These are phyloP conservation scores for Psilocybe cyanescens DNA, from an alignment of 768 basidiomycete genomes.

Conservation along the genomic window DNA sequence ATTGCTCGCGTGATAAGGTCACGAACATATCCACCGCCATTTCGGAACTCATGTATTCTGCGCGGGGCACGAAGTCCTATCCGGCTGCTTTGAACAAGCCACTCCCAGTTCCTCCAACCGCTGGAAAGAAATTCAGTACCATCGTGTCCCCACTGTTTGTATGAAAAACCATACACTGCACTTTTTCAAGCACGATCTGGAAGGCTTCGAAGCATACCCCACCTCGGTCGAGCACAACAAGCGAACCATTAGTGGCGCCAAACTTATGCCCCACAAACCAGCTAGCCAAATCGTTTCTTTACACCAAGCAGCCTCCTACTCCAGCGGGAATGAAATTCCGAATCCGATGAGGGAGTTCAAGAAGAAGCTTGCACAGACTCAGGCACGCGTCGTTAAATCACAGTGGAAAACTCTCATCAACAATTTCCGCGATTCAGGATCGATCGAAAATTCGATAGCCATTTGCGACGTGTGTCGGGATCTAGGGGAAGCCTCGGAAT, in stretches of 20 bases:
- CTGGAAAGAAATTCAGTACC: constrained; percentile 62
- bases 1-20: constrained; percentile 59
- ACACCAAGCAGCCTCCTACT: not conserved
- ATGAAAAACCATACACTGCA: constrained; percentile 61
- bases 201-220: constrained; percentile 63
- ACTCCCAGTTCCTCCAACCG: constrained; percentile 57
- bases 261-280: constrained; percentile 68
- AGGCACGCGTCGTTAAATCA: constrained; percentile 54
- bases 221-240: constrained; percentile 57
- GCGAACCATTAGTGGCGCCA: constrained; percentile 64
- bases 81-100: constrained; percentile 33
- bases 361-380: constrained; percentile 34
- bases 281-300: constrained; percentile 40
- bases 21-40: constrained; percentile 72
- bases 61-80: constrained; percentile 30
- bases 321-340: no score
- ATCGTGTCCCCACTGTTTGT: constrained; percentile 58
- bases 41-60: constrained; percentile 50
- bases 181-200: constrained; percentile 62
- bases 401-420: constrained; percentile 70
- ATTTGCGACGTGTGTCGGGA: constrained; percentile 79
- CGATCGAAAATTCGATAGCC: constrained; percentile 65
- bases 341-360: constrained; percentile 21
- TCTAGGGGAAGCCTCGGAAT: constrained; percentile 55
- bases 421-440: constrained; percentile 53